phyloP scores from a whole-genome alignment of 306 rosid genomes.

The Acacia melanoxylon region DNA sequence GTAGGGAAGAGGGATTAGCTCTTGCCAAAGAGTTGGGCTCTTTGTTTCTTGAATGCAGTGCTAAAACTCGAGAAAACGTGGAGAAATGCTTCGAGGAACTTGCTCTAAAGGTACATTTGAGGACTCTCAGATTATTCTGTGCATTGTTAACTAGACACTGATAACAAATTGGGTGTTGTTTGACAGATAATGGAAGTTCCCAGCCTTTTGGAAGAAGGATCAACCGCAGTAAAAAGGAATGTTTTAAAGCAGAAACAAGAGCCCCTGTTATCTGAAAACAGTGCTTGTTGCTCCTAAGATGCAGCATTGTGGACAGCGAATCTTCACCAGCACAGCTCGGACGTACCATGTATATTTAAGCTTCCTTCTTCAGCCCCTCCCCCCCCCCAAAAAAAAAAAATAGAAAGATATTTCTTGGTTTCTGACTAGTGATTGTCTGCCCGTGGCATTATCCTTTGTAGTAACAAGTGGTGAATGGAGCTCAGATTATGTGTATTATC shows the following conservation, averaged over 20 bases:
- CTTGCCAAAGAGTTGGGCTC: constrained; percentile 85
- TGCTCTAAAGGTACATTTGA: constrained; percentile 64
- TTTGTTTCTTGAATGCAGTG: constrained; percentile 88
- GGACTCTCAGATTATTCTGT: background rate
- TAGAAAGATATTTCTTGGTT: background rate
- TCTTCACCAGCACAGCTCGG: constrained; percentile 32
- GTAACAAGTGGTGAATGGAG: constrained; percentile 26
- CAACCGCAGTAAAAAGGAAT: constrained; percentile 61
- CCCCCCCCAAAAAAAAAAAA: background rate
- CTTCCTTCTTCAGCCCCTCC: background rate
- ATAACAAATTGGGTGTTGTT: constrained; percentile 32
- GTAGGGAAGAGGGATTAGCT: constrained; percentile 86
- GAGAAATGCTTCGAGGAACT: constrained; percentile 87
- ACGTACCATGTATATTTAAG: constrained; percentile 51
- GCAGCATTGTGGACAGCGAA: constrained; percentile 2
- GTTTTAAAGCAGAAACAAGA: constrained; percentile 65
- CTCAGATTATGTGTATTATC: constrained; percentile 31
- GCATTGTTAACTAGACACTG: constrained; percentile 7
- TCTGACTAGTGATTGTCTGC: constrained; percentile 27
- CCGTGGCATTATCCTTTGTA: constrained; percentile 36
- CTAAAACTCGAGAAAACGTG: constrained; percentile 91
- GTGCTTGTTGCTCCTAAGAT: constrained; percentile 67
- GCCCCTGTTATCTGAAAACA: constrained; percentile 43
- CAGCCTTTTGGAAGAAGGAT: constrained; percentile 85
- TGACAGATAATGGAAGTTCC: constrained; percentile 91